phyloP scores from a whole-genome alignment of 257 asterid species.

The Penstemon newberryi region DNA sequence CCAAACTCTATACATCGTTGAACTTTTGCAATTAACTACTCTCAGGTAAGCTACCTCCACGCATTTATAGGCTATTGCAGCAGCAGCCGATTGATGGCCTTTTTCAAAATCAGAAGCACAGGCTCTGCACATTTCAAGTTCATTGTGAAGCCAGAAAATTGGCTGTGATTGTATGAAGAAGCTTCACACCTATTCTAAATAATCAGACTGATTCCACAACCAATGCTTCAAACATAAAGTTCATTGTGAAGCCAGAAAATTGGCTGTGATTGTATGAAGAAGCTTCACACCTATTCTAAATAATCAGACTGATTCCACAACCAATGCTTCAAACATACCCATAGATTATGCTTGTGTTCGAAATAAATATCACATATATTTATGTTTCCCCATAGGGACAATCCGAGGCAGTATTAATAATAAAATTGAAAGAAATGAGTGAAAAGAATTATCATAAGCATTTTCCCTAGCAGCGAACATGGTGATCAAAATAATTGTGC shows the following conservation, averaged over 20 bases:
- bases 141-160: constrained; percentile 30
- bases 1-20: constrained; percentile 47
- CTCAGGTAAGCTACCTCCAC: constrained; percentile 86
- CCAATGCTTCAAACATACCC: constrained; percentile 20
- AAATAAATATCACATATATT: constrained; percentile 4
- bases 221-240: constrained; percentile 24
- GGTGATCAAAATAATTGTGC: neutral
- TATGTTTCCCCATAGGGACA: constrained; percentile 1
- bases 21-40: constrained; percentile 69
- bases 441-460: neutral
- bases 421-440: too few species aligned
- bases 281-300: constrained; percentile 11
- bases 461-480: neutral
- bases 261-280: constrained; percentile 22
- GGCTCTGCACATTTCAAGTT: constrained; percentile 51
- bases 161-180: constrained; percentile 22
- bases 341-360: neutral
- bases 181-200: constrained; percentile 9
- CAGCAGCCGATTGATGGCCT: constrained; percentile 70
- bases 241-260: constrained; percentile 31
- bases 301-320: constrained; percentile 19
- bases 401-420: constrained; percentile 6
- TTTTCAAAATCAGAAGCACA: constrained; percentile 78
- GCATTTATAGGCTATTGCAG: constrained; percentile 89
- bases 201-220: constrained; percentile 21